Conservation (phyloP, 176 grass and related monocot species). For the Stipa capillata region DNA sequence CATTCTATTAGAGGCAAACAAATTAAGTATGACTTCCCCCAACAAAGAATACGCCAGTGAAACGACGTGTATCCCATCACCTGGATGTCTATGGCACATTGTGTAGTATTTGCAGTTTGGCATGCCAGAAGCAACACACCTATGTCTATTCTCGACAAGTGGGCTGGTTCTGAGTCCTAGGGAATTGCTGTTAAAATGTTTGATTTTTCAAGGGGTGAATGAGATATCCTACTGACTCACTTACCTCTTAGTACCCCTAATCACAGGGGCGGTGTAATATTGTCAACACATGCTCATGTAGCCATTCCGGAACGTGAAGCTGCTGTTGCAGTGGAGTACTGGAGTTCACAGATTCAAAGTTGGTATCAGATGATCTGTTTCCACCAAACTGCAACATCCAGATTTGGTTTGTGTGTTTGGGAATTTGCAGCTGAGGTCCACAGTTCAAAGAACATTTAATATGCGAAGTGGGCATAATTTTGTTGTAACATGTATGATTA, state of each 20-base stretch:
- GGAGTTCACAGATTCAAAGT: not conserved
- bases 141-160: not conserved
- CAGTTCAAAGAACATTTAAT: not conserved
- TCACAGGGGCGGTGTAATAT: not conserved
- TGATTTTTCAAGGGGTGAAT: not conserved
- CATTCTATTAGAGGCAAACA: not conserved
- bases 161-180: not conserved
- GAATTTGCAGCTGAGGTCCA: not conserved
- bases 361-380: not conserved
- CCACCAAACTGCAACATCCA: not conserved
- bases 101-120: not conserved
- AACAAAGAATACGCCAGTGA: not conserved
- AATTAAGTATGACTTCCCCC: not conserved
- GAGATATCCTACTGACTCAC: not conserved
- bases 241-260: not conserved
- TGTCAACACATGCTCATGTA: not conserved
- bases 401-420: not conserved
- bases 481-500: not conserved
- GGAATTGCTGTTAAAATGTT: not conserved
- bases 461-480: not conserved
- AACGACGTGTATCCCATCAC: not conserved
- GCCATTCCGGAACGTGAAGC: not conserved
- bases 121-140: not conserved
- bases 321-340: not conserved
- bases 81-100: not conserved